A percentile compares a stretch with the other conserved stretches of the same genome.
Conservation (phyloP, 768 basidiomycete genomes). For the Lactarius sp. region DNA sequence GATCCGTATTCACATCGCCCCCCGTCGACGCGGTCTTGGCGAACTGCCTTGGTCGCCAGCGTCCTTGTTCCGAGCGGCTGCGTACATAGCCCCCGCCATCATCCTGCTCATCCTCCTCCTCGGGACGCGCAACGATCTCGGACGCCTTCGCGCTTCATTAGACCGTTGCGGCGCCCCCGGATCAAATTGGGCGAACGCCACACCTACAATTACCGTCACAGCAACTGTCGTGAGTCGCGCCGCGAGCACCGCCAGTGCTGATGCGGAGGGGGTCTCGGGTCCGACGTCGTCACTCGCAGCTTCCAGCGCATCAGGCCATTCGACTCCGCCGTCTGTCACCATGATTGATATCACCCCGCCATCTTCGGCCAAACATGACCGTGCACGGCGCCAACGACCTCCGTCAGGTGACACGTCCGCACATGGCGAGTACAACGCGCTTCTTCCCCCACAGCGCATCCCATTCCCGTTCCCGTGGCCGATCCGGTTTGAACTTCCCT, state of each 20-base stretch:
- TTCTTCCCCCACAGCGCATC: constrained; percentile 30
- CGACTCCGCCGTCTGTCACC: constrained; percentile 8
- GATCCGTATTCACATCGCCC: constrained; percentile 32
- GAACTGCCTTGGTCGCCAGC: not conserved
- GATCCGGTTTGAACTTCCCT: constrained; percentile 33
- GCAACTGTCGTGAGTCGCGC: constrained; percentile 32
- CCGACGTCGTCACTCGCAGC: not conserved
- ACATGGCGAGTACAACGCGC: constrained; percentile 21
- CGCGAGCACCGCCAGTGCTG: not conserved
- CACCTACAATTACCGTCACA: constrained; percentile 36
- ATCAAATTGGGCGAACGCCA: constrained; percentile 4
- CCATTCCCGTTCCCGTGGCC: constrained; percentile 30
- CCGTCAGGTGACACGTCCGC: constrained; percentile 29
- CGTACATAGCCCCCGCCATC: constrained; percentile 28
- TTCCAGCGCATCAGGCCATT: not conserved
- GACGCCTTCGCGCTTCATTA: constrained; percentile 29
- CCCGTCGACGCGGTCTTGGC: not conserved
- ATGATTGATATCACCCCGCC: constrained; percentile 23
- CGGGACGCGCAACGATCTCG: constrained; percentile 31
- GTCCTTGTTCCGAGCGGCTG: constrained; percentile 24
- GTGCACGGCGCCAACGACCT: constrained; percentile 5
- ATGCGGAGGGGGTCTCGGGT: not conserved
- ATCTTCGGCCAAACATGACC: constrained; percentile 23
- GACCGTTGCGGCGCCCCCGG: constrained; percentile 29
- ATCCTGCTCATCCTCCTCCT: constrained; percentile 30